Conservation (phyloP, 257 asterid species). For the Fraxinus quadrangulata region DNA sequence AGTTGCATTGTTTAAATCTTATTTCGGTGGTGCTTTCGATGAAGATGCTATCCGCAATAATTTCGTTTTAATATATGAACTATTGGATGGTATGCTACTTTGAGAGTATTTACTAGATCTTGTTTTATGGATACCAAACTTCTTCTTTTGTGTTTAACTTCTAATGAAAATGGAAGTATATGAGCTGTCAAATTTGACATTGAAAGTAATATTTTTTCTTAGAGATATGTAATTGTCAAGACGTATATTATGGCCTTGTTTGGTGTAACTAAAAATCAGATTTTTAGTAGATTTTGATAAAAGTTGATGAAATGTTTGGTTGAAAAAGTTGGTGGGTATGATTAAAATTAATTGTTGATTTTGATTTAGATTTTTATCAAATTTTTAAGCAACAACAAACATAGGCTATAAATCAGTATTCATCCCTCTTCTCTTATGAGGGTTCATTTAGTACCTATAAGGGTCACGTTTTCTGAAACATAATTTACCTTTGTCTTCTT, state of each 20-base stretch:
- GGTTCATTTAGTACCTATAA: not conserved
- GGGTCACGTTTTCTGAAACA: conserved; percentile 21
- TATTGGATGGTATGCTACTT: conserved; percentile 80
- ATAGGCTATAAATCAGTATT: too few species aligned
- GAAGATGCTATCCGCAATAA: conserved; percentile 99
- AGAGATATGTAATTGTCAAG: not conserved
- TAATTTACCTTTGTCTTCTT: not conserved
- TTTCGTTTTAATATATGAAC: conserved; percentile 90
- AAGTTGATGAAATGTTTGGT: too few species aligned
- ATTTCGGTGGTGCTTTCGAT: conserved; percentile 97
- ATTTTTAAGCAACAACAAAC: too few species aligned
- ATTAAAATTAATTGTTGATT: too few species aligned
- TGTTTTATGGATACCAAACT: not conserved
- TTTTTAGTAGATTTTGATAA: too few species aligned
- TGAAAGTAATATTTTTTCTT: not conserved
- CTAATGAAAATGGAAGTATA: not conserved
- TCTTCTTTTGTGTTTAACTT: not conserved
- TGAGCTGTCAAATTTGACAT: not conserved
- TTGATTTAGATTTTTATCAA: too few species aligned
- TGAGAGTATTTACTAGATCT: conserved; percentile 10
- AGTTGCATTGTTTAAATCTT: conserved; percentile 86
- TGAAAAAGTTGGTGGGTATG: too few species aligned
- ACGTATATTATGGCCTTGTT: not conserved
- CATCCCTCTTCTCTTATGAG: not conserved
- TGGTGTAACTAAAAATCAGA: too few species aligned